phyloP scores from a whole-genome alignment of 441 rosid species.

The Corymbia calophylla region DNA sequence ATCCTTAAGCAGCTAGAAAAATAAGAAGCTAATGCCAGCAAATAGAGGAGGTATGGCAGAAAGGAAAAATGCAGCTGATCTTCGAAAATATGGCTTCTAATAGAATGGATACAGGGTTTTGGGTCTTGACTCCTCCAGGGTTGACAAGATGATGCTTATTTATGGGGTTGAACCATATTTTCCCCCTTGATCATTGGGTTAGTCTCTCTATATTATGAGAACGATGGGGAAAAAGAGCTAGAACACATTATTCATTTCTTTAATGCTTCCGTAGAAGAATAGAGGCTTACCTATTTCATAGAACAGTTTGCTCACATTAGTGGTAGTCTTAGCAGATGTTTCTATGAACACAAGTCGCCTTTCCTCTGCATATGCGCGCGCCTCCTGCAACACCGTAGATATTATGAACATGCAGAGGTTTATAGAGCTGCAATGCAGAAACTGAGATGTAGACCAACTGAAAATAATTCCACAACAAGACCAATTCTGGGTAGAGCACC shows the following conservation, averaged over 20 bases:
- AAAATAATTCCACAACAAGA: background rate
- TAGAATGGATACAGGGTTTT: background rate
- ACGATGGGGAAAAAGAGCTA: background rate
- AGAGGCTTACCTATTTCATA: slow-evolving; percentile 30
- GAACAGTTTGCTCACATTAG: slow-evolving; percentile 38
- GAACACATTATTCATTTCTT: background rate
- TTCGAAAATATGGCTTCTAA: background rate
- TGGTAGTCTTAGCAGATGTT: slow-evolving; percentile 42
- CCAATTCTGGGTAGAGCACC: background rate
- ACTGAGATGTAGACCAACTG: background rate
- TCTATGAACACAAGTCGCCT: slow-evolving; percentile 45
- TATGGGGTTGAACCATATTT: background rate
- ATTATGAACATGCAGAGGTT: background rate
- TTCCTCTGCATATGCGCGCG: slow-evolving; percentile 30
- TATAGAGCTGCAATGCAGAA: background rate
- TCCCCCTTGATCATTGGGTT: background rate
- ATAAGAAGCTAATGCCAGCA: background rate
- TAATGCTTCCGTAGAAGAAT: background rate
- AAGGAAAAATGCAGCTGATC: background rate
- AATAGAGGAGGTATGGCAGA: background rate
- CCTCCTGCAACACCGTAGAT: slow-evolving; percentile 29
- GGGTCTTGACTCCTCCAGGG: background rate
- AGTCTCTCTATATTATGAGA: background rate
- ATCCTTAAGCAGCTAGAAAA: background rate
- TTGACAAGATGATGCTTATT: background rate